A percentile compares a stretch with the other conserved stretches of the same genome.
These are phyloP conservation scores for Trametopsis cervina DNA, from an alignment of 768 basidiomycete species.

Conservation along the genomic window DNA sequence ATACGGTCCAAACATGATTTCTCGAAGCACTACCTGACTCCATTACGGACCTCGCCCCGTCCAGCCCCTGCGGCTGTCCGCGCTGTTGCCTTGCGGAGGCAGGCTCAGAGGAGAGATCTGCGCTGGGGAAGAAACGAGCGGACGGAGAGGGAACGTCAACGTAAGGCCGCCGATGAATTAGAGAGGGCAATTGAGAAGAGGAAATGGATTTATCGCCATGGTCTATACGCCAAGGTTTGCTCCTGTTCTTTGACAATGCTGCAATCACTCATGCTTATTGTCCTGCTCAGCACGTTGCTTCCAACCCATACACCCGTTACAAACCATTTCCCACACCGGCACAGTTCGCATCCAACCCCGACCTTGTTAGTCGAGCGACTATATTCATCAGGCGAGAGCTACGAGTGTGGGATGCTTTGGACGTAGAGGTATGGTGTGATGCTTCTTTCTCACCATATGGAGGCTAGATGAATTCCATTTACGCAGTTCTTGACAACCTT, in stretches of 20 bases:
- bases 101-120: conserved; percentile 32
- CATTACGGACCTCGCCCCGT: conserved; percentile 48
- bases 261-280: conserved; percentile 5
- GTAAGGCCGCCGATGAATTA: conserved; percentile 53
- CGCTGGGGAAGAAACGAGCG: conserved; percentile 51
- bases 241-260: background rate
- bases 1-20: conserved; percentile 77
- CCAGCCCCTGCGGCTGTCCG: conserved; percentile 26
- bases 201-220: conserved; percentile 73
- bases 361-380: conserved; percentile 69
- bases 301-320: conserved; percentile 79
- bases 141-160: conserved; percentile 33
- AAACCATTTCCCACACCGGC: conserved; percentile 85
- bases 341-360: conserved; percentile 73
- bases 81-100: conserved; percentile 26
- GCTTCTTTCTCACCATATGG: too few relatives aligned
- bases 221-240: conserved; percentile 80
- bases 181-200: conserved; percentile 68
- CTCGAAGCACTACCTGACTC: conserved; percentile 70
- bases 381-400: conserved; percentile 81
- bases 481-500: conserved; percentile 81
- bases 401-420: conserved; percentile 81
- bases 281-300: conserved; percentile 72
- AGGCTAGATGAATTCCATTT: too few relatives aligned
- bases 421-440: conserved; percentile 65